Conservation (phyloP, 306 rosid genomes). For the Sesbania bispinosa region DNA sequence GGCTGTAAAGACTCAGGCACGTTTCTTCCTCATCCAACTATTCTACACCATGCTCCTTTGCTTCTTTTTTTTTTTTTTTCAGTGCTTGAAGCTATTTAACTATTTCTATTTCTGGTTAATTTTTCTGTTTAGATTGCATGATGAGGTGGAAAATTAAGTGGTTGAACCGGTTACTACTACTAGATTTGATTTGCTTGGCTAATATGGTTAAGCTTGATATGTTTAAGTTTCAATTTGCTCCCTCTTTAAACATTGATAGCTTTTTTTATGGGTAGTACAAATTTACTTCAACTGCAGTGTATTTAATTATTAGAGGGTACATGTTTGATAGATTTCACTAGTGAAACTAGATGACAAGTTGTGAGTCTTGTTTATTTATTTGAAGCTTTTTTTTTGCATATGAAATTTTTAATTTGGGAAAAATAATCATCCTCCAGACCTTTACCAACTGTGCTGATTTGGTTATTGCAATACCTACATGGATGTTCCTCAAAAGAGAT, state of each 20-base stretch:
- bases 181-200: slow-evolving; percentile 18
- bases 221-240: no score
- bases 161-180: not conserved
- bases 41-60: no score
- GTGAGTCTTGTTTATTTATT: not conserved
- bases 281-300: not conserved
- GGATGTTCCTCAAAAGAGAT: no score
- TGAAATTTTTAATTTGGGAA: not conserved
- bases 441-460: slow-evolving; percentile 18
- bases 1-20: slow-evolving; percentile 50
- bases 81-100: not conserved
- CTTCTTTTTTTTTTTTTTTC: not conserved
- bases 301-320: slow-evolving; percentile 2
- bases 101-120: not conserved
- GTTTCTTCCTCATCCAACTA: not conserved
- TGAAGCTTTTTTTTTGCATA: not conserved
- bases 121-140: not conserved
- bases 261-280: not conserved
- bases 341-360: not conserved
- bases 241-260: not conserved
- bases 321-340: not conserved
- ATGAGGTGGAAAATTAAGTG: not conserved
- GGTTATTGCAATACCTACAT: not conserved
- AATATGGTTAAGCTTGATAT: not conserved
- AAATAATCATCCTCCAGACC: not conserved